These are phyloP conservation scores for Mycena capillaripes DNA, from an alignment of 768 basidiomycete species.

Conservation along the genomic window DNA sequence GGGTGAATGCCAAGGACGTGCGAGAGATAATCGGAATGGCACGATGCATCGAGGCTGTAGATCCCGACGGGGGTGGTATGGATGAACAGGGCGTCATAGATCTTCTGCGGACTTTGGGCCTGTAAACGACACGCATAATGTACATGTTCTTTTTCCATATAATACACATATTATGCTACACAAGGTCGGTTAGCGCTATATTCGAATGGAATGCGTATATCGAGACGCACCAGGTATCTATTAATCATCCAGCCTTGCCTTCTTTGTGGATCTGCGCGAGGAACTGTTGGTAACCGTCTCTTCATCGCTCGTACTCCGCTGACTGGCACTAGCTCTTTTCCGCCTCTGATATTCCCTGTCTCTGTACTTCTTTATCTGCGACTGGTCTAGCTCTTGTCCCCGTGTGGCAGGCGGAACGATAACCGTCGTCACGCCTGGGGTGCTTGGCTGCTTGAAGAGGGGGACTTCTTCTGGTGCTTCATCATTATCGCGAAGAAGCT, in stretches of 20 bases:
- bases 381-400: conserved; percentile 75
- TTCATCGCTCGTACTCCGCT: conserved; percentile 81
- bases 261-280: conserved; percentile 75
- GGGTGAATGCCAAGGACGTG: conserved; percentile 84
- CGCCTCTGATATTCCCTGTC: conserved; percentile 87
- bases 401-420: conserved; percentile 82
- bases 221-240: conserved; percentile 24
- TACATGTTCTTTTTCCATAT: conserved; percentile 32
- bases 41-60: conserved; percentile 86
- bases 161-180: conserved; percentile 27
- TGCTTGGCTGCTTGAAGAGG: conserved; percentile 67
- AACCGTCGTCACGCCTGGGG: conserved; percentile 81
- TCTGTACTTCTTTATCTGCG: conserved; percentile 82
- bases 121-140: conserved; percentile 40
- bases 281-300: conserved; percentile 61
- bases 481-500: conserved; percentile 80
- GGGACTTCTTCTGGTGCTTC: conserved; percentile 76
- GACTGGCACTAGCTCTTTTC: conserved; percentile 74
- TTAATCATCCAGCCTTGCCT: conserved; percentile 79
- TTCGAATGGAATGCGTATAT: not conserved
- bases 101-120: conserved; percentile 63
- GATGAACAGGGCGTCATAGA: conserved; percentile 65
- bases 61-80: conserved; percentile 80
- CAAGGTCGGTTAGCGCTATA: not conserved
- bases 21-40: conserved; percentile 82